Conservation (phyloP, 169 alveolate genomes). For the Cardiosporidium cionae region DNA sequence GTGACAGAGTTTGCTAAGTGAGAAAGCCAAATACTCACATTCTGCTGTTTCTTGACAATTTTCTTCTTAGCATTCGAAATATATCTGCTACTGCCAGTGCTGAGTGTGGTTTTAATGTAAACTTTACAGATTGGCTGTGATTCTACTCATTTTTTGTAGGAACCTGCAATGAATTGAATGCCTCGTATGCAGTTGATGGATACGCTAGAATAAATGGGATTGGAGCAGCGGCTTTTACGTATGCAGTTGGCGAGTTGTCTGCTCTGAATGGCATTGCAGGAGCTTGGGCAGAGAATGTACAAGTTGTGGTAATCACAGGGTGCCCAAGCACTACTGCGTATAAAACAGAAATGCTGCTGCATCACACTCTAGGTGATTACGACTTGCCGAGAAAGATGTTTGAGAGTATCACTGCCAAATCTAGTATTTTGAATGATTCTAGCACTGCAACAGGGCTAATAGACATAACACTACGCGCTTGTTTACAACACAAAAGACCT, state of each 20-base stretch:
- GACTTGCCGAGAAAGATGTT: slow-evolving; percentile 28
- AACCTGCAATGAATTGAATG: slow-evolving; percentile 45
- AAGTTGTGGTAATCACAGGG: slow-evolving; percentile 36
- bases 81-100: background rate
- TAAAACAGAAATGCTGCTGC: slow-evolving; percentile 29
- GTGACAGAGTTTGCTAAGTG: background rate
- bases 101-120: background rate
- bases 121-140: background rate
- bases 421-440: slow-evolving; percentile 8
- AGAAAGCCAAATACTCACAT: background rate
- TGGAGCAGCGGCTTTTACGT: slow-evolving; percentile 45
- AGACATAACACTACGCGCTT: slow-evolving; percentile 18
- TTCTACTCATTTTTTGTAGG: slow-evolving; percentile 26
- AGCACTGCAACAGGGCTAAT: slow-evolving; percentile 29
- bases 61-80: background rate
- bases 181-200: slow-evolving; percentile 52
- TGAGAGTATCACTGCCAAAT: slow-evolving; percentile 28
- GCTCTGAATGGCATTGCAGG: slow-evolving; percentile 50
- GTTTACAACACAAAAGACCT: slow-evolving; percentile 33
- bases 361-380: slow-evolving; percentile 47
- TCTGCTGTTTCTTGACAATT: background rate
- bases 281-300: slow-evolving; percentile 43
- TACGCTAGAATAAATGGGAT: slow-evolving; percentile 47
- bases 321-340: slow-evolving; percentile 29
- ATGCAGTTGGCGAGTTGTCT: slow-evolving; percentile 46